These are phyloP conservation scores for Dalbergia cochinchinensis DNA, from an alignment of 306 rosid genomes.

Conservation along the genomic window DNA sequence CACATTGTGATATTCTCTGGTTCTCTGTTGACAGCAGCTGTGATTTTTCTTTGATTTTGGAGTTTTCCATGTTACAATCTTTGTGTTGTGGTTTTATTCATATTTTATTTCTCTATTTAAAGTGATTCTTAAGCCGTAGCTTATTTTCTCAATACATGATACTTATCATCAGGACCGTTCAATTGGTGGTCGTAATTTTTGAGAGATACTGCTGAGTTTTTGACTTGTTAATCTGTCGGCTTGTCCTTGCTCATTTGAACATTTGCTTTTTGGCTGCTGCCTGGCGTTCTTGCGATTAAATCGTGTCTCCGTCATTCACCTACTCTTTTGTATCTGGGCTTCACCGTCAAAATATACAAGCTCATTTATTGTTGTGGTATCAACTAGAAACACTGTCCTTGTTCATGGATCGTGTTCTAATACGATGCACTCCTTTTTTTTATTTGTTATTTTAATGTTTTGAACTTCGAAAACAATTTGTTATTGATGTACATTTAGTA, in stretches of 20 bases:
- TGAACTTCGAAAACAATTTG: not conserved
- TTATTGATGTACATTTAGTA: not conserved
- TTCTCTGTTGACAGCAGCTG: too few species aligned
- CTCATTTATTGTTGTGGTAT: not conserved
- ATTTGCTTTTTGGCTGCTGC: not conserved
- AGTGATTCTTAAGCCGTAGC: too few species aligned
- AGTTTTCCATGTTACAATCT: too few species aligned
- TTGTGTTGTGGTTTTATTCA: too few species aligned
- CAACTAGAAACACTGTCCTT: not conserved
- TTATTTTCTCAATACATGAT: not conserved
- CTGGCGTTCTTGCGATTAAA: not conserved
- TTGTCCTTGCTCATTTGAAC: not conserved
- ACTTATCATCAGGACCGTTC: not conserved
- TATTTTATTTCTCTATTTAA: too few species aligned
- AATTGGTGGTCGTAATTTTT: not conserved
- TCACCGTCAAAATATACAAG: not conserved
- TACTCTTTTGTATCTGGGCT: not conserved
- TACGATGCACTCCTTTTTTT: not conserved
- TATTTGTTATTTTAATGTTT: not conserved
- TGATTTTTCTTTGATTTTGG: too few species aligned
- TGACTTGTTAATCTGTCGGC: conserved; percentile 2
- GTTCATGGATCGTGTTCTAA: not conserved
- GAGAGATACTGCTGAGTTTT: not conserved
- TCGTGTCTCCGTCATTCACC: not conserved
- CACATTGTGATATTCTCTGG: too few species aligned